Evolutionary conservation across 73 alveolate genomes (phyloP).

Genomic region (Paramecium sexaurelia): DNA sequence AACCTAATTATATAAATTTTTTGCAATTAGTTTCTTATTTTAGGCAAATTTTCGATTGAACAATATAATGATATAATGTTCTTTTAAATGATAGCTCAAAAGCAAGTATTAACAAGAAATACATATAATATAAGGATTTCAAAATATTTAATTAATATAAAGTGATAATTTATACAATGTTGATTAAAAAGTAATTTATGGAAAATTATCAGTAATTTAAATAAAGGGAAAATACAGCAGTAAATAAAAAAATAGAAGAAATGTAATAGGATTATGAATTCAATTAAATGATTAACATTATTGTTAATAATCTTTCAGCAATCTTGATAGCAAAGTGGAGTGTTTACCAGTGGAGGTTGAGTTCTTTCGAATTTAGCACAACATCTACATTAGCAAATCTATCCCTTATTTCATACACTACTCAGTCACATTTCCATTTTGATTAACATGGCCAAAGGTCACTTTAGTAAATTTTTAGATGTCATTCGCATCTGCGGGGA

Average conservation of each 20-base stretch:
- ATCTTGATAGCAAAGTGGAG: background rate
- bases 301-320: background rate
- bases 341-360: background rate
- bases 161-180: background rate
- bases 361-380: background rate
- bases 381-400: background rate
- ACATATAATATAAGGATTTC: no score
- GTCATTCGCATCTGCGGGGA: background rate
- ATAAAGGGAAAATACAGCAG: background rate
- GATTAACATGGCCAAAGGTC: background rate
- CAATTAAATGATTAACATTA: background rate
- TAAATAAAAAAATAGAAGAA: background rate
- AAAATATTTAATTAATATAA: background rate
- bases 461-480: background rate
- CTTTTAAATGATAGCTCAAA: no score
- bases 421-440: slow-evolving; percentile 5
- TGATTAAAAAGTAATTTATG: background rate
- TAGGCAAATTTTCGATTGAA: no score
- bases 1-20: no score
- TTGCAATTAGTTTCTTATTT: no score
- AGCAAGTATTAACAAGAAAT: no score
- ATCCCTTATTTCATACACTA: background rate
- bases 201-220: background rate
- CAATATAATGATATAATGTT: no score
- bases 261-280: background rate